Evolutionary conservation across 495 filamentous ascomycete species (phyloP).

Genomic region (Hyphodiscus hymeniophilus): DNA sequence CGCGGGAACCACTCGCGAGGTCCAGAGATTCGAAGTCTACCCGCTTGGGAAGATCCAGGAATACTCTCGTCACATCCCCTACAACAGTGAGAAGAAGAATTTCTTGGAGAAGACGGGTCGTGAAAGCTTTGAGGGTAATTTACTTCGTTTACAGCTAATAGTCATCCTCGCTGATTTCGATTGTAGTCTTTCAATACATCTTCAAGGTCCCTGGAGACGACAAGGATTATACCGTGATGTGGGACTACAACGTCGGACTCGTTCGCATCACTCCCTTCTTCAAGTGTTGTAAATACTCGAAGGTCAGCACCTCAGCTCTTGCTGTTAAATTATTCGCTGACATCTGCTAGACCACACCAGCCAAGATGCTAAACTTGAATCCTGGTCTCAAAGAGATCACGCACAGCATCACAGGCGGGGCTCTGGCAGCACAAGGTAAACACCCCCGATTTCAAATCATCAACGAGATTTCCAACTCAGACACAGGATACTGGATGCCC

Average conservation of each 20-base stretch:
- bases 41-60: constrained; percentile 61
- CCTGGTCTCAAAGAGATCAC: constrained; percentile 76
- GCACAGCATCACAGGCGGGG: constrained; percentile 90
- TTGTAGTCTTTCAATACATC: constrained; percentile 81
- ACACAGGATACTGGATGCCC: constrained; percentile 91
- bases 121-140: constrained; percentile 78
- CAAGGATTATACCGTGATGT: constrained; percentile 70
- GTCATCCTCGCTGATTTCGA: constrained; percentile 13
- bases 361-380: constrained; percentile 71
- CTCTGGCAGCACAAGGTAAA: constrained; percentile 81
- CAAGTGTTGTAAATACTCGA: constrained; percentile 77
- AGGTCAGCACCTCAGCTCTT: constrained; percentile 51
- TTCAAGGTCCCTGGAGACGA: constrained; percentile 66
- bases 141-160: neutral
- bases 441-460: neutral
- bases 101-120: constrained; percentile 79
- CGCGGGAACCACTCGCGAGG: constrained; percentile 41
- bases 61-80: constrained; percentile 75
- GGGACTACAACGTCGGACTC: constrained; percentile 95
- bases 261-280: constrained; percentile 93
- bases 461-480: constrained; percentile 1
- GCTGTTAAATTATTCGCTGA: constrained; percentile 2
- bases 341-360: constrained; percentile 62
- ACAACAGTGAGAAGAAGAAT: constrained; percentile 84
- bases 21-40: constrained; percentile 53